Conservation (phyloP, 2,329 filamentous ascomycete genomes). For the Endothia cerciana region DNA sequence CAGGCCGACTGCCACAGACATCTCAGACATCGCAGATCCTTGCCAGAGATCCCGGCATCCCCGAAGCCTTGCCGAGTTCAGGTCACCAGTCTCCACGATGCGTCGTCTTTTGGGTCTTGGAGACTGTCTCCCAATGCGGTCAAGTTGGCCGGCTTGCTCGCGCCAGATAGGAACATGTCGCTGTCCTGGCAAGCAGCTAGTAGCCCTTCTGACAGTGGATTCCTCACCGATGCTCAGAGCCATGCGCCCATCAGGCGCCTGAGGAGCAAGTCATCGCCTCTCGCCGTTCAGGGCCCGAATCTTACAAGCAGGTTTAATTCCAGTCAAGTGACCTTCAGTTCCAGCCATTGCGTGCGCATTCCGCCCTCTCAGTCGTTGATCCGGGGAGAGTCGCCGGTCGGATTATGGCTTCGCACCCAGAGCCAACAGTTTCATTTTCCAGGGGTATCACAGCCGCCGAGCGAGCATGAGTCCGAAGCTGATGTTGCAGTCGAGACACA, state of each 20-base stretch:
- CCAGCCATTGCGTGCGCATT: constrained; percentile 11
- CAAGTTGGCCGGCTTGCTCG: constrained; percentile 17
- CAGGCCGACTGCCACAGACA: constrained; percentile 19
- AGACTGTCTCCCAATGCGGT: constrained; percentile 28
- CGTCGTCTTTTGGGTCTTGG: constrained; percentile 32
- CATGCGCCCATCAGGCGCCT: neutral
- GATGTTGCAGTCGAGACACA: neutral
- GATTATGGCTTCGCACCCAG: constrained; percentile 27
- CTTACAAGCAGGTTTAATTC: neutral
- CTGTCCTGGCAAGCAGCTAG: constrained; percentile 7
- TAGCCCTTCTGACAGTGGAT: constrained; percentile 13
- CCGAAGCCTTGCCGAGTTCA: constrained; percentile 22
- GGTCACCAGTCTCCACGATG: constrained; percentile 19
- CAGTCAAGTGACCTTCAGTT: constrained; percentile 16
- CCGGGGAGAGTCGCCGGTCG: constrained; percentile 26
- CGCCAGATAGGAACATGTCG: neutral
- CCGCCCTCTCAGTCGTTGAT: constrained; percentile 23
- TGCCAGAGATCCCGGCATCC: constrained; percentile 27
- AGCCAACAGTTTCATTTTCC: constrained; percentile 19
- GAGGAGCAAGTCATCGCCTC: constrained; percentile 21
- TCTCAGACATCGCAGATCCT: constrained; percentile 28
- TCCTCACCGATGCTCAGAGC: neutral
- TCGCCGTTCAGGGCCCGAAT: neutral
- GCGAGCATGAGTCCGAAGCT: constrained; percentile 12
- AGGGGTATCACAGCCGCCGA: constrained; percentile 15